Evolutionary conservation across 345 rosid species (phyloP).

Genomic region (Combretum micranthum): DNA sequence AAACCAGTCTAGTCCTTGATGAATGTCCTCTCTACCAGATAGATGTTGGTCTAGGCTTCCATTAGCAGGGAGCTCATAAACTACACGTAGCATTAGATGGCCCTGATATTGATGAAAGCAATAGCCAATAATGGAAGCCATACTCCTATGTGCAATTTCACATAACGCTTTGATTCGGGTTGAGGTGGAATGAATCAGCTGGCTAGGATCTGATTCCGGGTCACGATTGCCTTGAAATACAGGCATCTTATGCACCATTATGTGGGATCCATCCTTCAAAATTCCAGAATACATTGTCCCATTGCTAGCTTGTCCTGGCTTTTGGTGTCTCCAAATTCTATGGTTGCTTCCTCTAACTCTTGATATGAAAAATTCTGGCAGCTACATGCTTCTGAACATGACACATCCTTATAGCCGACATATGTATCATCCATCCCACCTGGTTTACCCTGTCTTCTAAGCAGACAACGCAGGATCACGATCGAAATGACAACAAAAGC

Average conservation of each 20-base stretch:
- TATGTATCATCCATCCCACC: constrained; percentile 23
- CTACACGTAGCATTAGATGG: constrained; percentile 29
- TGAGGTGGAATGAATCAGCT: too few species aligned
- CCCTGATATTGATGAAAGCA: constrained; percentile 43
- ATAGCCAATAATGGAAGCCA: constrained; percentile 65
- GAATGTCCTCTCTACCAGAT: constrained; percentile 19
- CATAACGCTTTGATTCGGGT: constrained; percentile 46
- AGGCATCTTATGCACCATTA: constrained; percentile 59
- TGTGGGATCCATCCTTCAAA: constrained; percentile 52
- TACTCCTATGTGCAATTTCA: constrained; percentile 46
- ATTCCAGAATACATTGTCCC: constrained; percentile 53
- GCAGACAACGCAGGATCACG: constrained; percentile 40
- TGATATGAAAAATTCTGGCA: constrained; percentile 51
- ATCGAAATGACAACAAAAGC: constrained; percentile 38
- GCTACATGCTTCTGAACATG: constrained; percentile 62
- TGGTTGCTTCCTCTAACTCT: constrained; percentile 71
- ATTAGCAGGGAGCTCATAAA: constrained; percentile 64
- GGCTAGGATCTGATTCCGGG: constrained; percentile 48
- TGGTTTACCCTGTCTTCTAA: constrained; percentile 37
- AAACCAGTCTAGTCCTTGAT: constrained; percentile 52
- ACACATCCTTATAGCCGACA: constrained; percentile 35
- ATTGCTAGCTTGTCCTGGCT: constrained; percentile 33
- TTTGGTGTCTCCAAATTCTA: constrained; percentile 52
- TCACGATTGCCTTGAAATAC: constrained; percentile 41
- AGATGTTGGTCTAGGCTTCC: constrained; percentile 56